These are phyloP conservation scores for Pythium utonaiense DNA, from an alignment of 352 stramenopile genomes.

Conservation along the genomic window DNA sequence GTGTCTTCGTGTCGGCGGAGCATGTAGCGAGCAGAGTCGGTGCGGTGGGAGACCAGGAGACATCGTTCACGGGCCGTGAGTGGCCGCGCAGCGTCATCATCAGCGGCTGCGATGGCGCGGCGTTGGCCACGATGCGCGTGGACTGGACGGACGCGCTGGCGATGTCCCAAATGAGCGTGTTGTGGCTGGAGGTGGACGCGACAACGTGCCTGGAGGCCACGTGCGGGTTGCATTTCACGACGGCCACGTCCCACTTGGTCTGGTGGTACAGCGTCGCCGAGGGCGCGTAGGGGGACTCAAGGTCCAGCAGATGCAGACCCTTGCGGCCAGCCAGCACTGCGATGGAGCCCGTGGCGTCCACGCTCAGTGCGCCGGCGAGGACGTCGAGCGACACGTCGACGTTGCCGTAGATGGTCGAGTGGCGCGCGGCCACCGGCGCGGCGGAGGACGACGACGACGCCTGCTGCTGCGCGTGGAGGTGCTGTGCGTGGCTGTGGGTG, in stretches of 20 bases:
- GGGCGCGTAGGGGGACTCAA: constrained; percentile 60
- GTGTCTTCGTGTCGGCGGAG: constrained; percentile 72
- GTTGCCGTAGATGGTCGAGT: constrained; percentile 37
- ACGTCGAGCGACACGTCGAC: constrained; percentile 59
- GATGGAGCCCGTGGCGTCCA: constrained; percentile 65
- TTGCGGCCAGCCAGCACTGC: constrained; percentile 65
- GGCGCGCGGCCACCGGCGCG: constrained; percentile 19
- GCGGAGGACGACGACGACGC: neutral
- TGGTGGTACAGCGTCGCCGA: constrained; percentile 66
- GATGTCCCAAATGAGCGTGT: constrained; percentile 82
- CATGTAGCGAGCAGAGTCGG: constrained; percentile 74
- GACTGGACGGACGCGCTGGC: constrained; percentile 22
- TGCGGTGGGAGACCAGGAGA: constrained; percentile 72
- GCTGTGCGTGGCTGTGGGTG: neutral
- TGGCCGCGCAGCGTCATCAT: constrained; percentile 72
- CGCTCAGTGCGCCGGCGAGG: constrained; percentile 62
- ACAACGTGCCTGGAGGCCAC: constrained; percentile 60
- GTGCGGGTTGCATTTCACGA: constrained; percentile 79
- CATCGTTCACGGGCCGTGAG: constrained; percentile 68
- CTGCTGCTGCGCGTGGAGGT: neutral
- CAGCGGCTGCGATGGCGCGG: constrained; percentile 45
- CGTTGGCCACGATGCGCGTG: constrained; percentile 1
- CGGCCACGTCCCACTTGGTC: constrained; percentile 76
- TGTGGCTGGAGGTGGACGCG: constrained; percentile 76
- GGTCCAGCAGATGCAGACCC: constrained; percentile 68